Evolutionary conservation across 805 yeast genomes (phyloP).

Genomic region (Saccharomycodes ludwigii): DNA sequence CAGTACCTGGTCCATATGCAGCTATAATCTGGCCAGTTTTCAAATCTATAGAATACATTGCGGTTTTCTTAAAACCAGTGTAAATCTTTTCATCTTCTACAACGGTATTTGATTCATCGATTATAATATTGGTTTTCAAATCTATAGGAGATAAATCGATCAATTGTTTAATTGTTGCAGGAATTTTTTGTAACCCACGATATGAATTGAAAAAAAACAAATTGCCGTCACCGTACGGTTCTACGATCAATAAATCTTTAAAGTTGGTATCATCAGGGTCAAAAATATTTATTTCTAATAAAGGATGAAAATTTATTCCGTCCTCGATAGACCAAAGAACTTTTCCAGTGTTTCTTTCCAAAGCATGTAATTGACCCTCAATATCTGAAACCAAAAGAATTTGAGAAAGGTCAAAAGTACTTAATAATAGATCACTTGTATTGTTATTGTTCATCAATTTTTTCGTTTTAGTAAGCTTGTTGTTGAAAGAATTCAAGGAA

Average conservation of each 20-base stretch:
- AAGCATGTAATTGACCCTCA: constrained; percentile 79
- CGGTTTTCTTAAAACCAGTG: constrained; percentile 72
- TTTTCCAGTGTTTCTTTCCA: constrained; percentile 64
- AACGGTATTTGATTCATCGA: constrained; percentile 29
- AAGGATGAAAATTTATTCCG: constrained; percentile 24
- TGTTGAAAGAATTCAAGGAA: too few species aligned
- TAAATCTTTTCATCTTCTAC: constrained; percentile 62
- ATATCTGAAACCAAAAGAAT: constrained; percentile 40
- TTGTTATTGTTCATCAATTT: constrained; percentile 2
- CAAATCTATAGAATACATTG: constrained; percentile 62
- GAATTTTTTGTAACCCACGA: constrained; percentile 67
- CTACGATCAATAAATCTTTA: constrained; percentile 68
- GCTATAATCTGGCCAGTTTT: constrained; percentile 61
- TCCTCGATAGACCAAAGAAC: constrained; percentile 66
- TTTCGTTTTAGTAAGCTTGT: background rate
- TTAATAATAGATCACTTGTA: constrained; percentile 1
- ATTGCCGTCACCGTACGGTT: constrained; percentile 77
- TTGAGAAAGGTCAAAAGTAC: constrained; percentile 3
- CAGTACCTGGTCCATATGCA: constrained; percentile 47
- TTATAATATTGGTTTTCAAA: constrained; percentile 28
- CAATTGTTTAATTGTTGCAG: constrained; percentile 65
- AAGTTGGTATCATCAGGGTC: constrained; percentile 6
- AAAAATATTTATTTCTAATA: constrained; percentile 14
- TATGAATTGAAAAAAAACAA: constrained; percentile 68
- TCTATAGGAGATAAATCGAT: constrained; percentile 82